Evolutionary conservation across 768 basidiomycete genomes (phyloP), one percentile per base, ranked within the genome.

Genomic region (Collybia nuda): DNA sequence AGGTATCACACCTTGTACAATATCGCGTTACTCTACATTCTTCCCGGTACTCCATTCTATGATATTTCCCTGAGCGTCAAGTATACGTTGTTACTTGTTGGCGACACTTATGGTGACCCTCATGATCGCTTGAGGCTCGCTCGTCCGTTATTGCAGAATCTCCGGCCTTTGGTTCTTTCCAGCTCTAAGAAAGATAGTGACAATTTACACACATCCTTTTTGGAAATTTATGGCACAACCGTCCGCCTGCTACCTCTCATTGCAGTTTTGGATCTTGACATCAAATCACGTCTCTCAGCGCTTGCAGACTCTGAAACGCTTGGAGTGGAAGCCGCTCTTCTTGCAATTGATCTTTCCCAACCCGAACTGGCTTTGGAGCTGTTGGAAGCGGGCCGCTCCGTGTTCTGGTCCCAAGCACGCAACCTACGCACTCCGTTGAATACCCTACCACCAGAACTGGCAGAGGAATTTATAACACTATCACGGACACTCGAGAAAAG

Each of bases 281-380:
- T 24, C 14, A 17, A 24, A 28, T 24, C 24, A 17, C 42, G 42
- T 28, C 42, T 28, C 18, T 9, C n/a, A 7, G 26, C 17, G 15
- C 42, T 44, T 19, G 3, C 29, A 19, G 12, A 28, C 5, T 24
- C 42, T 28, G 24, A 29, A n/a, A 29, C 23, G 9, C 9, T 44
- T 26, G 24, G 24, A 29, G 28, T 15, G 6, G 24, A 44, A 8
- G 66, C 67, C 3, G 64, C 61, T 0, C 55, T 62, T 7, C 60
- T 58, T 18, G 67, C 67, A 6, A 59, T 65, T 28, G 47, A 54
- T 24, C 18, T 44, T 4, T 47, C 47, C 9, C 52, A 63, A 9
- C 47, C 56, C 14, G 50, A 63, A 5, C 57, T 48, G 18, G 66
- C 62, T n/a, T 57, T 73, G 24, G 68, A 72, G 52, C 62, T 70